Base-by-base conservation (phyloP, 2,329 filamentous ascomycete genomes). In the Fusarium hainanense region DNA sequence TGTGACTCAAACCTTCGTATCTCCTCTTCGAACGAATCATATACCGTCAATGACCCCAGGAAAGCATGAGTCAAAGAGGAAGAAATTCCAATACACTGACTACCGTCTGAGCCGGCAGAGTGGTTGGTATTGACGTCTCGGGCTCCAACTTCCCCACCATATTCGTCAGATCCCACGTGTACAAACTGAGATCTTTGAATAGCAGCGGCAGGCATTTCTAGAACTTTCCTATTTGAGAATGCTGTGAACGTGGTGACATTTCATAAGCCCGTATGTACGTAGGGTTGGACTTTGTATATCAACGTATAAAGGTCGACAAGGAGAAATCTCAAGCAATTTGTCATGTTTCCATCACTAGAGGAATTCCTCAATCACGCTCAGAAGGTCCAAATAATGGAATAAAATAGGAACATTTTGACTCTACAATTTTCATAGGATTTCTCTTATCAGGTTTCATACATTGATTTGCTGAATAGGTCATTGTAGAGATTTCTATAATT, bases 311-410 rank as follows among this genome's bases (percentile, higher is more conserved):
- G 3, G 18, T 37, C 6, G 1, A 11, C 18, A n/a, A 10, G 9
- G 34, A n/a, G 34, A 12, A 12, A n/a, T 37, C 1, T 11, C 34
- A 37, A n/a, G 32, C 10, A 18, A 37, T 37, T 5, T n/a, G 9
- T 37, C 6, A n/a, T 12, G 18, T 11, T 37, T 37, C 3, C 9
- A 6, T 37, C 18, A 12, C 34, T 12, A 4, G 3, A 37, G 18
- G 6, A n/a, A 2, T 6, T 11, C 18, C 16, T 4, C 11, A n/a
- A 4, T n/a, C 16, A 37, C 9, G 1, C 9, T 37, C 5, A 11
- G 9, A 23, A 23, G 21, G 21, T 6, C 21, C 21, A 23, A 23
- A 23, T 23, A 23, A 23, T 23, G 4, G 4, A 23, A 23, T 23
- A 23, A 23, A 23, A 34, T 6, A 28, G 11, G 11, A 28, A 28